A percentile compares a stretch with the other conserved stretches of the same genome.
These are phyloP conservation scores for Keithomyces neogunnii DNA, from an alignment of 2,329 filamentous ascomycete species.

Conservation along the genomic window DNA sequence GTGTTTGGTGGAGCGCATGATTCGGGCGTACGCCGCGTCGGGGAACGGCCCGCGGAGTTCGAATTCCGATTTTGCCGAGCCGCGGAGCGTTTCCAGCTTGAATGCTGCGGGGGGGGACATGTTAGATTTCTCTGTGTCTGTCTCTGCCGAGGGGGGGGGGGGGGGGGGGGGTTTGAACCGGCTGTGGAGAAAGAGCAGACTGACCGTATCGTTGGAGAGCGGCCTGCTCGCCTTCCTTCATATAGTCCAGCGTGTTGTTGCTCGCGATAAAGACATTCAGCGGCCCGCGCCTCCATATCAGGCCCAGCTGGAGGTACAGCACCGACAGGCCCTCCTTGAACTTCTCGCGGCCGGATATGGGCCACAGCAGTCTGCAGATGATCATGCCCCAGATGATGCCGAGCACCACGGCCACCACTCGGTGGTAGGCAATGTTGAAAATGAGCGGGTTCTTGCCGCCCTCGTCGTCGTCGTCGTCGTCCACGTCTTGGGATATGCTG, in stretches of 20 bases:
- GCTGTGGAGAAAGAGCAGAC: background rate
- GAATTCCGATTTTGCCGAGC: conserved; percentile 73
- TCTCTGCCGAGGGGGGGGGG: background rate
- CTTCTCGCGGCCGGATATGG: conserved; percentile 80
- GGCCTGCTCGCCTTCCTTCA: conserved; percentile 80
- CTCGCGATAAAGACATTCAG: conserved; percentile 63
- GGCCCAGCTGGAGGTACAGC: conserved; percentile 88
- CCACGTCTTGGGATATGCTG: conserved; percentile 71
- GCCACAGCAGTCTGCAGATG: conserved; percentile 84
- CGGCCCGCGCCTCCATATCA: conserved; percentile 94
- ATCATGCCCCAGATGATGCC: conserved; percentile 91
- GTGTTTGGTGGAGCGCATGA: conserved; percentile 71
- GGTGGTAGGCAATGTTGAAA: conserved; percentile 77
- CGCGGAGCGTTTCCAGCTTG: conserved; percentile 65
- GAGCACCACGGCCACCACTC: conserved; percentile 75
- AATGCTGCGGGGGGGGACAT: conserved; percentile 32
- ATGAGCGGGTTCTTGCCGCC: conserved; percentile 79
- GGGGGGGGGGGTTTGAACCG: background rate
- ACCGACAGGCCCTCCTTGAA: conserved; percentile 83
- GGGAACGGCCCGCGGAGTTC: conserved; percentile 85
- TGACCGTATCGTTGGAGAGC: conserved; percentile 70
- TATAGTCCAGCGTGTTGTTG: conserved; percentile 56
- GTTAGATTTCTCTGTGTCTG: background rate
- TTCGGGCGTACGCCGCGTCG: conserved; percentile 58
- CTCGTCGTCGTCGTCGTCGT: conserved; percentile 80